Conservation (phyloP, 1,284 basidiomycete genomes). For the Cerioporus squamosus region DNA sequence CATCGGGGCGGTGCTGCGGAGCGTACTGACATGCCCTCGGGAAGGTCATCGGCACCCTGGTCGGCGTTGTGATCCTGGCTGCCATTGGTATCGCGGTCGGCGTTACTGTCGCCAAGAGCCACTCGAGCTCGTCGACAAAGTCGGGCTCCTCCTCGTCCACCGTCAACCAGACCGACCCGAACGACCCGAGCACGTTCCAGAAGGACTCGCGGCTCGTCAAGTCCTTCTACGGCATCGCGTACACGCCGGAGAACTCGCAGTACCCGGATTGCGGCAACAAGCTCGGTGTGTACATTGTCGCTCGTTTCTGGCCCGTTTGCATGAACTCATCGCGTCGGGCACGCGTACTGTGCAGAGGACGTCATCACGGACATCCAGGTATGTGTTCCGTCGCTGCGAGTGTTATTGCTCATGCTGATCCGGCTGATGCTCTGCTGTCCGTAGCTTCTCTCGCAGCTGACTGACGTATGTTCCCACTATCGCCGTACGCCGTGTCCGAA, state of each 20-base stretch:
- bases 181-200: constrained; percentile 67
- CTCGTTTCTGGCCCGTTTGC: not conserved
- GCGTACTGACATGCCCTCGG: not conserved
- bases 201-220: constrained; percentile 66
- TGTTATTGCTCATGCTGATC: constrained; percentile 3
- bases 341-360: constrained; percentile 27
- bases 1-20: not conserved
- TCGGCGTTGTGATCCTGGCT: constrained; percentile 48
- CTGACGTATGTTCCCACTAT: constrained; percentile 25
- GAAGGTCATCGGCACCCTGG: constrained; percentile 52
- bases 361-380: constrained; percentile 61
- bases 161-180: constrained; percentile 53
- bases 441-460: constrained; percentile 63
- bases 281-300: constrained; percentile 40
- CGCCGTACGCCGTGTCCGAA: constrained; percentile 26
- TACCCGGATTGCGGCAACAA: constrained; percentile 54
- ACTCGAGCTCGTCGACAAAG: constrained; percentile 26
- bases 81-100: constrained; percentile 57
- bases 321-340: not conserved
- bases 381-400: constrained; percentile 1
- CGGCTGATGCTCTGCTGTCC: not conserved
- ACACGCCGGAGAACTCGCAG: constrained; percentile 65
- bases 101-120: constrained; percentile 53
- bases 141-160: constrained; percentile 29
- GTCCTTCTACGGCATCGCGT: constrained; percentile 76